Base-by-base conservation (phyloP, 352 stramenopile species). In the Thalassiosira sp. region DNA sequence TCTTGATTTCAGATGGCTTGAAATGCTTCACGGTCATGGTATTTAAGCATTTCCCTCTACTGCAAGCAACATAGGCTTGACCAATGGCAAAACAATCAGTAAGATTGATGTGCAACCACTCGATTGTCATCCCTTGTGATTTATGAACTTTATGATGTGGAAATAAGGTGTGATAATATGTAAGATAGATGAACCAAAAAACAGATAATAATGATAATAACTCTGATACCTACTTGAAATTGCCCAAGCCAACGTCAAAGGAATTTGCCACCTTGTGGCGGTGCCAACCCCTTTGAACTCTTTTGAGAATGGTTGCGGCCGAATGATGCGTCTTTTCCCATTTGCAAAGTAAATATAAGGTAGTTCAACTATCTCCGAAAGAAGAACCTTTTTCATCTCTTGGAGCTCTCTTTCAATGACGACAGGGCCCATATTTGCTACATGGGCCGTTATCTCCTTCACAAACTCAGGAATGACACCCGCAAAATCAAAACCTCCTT, bases 1-100 rank as follows among this genome's bases (percentile, higher is more conserved):
- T 70, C 27, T 70, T 70, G 13, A 70, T 49, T 70, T 70, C 60
- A 51, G 37, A 42, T 27, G 60, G 37, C 49, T 70, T 70, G 33
- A 70, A 70, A 27, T 70, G 35, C 40, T 49, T 22, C 18, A 70
- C 60, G 40, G 45, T 59, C 60, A 70, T 70, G 49, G 60, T 53
- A 15, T 60, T 56, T 15, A 70, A 18, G 28, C 31, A 57, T 51
- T 56, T 49, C 2, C 49, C 64, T 60, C 79, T 59, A 56, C 70
- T 84, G 51, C 81, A 79, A 13, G 82, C 82, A 13, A 89, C 82
- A 65, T 89, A 87, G n/a, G 68, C 64, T 67, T 89, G 82, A 16
- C 82, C 82, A 45, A 24, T 25, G 16, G 67, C 56, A 69, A 89
- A 89, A 28, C 69, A 82, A 22, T 63, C 75, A 24, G 58, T 18